phyloP scores from a whole-genome alignment of 768 basidiomycete genomes.

The Hydnomerulius pinastri region DNA sequence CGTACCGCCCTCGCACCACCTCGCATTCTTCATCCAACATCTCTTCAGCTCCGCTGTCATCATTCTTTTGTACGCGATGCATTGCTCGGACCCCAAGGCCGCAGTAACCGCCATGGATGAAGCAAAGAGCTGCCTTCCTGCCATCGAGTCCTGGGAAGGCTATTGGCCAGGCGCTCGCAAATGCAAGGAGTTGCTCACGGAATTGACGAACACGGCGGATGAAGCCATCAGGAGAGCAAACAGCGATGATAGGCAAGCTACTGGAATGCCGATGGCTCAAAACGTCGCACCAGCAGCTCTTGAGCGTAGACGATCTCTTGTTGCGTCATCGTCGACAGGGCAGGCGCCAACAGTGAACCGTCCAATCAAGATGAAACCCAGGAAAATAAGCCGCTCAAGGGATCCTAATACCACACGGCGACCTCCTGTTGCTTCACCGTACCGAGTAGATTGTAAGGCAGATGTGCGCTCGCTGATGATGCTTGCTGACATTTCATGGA shows the following conservation, averaged over 20 bases:
- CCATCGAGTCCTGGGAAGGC: conserved; percentile 81
- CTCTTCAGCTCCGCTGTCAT: conserved; percentile 89
- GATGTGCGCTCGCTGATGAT: background rate
- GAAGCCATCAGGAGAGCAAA: conserved; percentile 55
- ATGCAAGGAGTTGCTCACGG: conserved; percentile 78
- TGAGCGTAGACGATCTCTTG: conserved; percentile 59
- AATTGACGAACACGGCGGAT: conserved; percentile 66
- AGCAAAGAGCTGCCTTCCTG: conserved; percentile 67
- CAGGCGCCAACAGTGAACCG: conserved; percentile 49
- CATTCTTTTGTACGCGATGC: conserved; percentile 84
- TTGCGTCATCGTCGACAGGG: conserved; percentile 38
- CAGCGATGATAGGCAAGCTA: conserved; percentile 19
- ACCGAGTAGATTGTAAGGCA: conserved; percentile 63
- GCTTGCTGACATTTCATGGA: conserved; percentile 18
- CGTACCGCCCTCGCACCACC: conserved; percentile 83
- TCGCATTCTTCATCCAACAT: conserved; percentile 89
- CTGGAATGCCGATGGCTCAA: conserved; percentile 26
- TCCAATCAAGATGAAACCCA: conserved; percentile 49
- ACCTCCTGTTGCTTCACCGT: conserved; percentile 60
- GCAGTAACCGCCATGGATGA: conserved; percentile 81
- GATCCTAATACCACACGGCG: conserved; percentile 57
- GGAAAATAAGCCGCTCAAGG: conserved; percentile 59
- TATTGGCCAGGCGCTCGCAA: conserved; percentile 88
- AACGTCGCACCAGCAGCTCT: conserved; percentile 36
- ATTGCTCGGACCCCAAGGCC: conserved; percentile 64